A percentile compares a stretch with the other conserved stretches of the same genome.
Evolutionary conservation across 1,139 yeast genomes (phyloP).

Genomic region (Saccharomyces hybrid): DNA sequence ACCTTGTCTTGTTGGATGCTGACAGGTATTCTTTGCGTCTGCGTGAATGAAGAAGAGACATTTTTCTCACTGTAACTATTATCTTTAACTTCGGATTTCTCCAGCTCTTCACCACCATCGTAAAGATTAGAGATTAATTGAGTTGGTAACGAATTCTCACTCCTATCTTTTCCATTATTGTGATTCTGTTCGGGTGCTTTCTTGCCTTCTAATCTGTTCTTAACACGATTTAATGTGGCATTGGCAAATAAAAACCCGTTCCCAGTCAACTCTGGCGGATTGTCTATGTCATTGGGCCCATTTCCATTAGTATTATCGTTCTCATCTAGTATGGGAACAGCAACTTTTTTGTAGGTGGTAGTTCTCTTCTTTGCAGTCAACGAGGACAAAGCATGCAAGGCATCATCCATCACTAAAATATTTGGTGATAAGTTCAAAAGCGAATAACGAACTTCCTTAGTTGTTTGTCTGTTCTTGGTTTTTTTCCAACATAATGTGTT

Average conservation of each 20-base stretch:
- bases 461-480: not conserved
- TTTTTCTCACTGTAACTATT: not conserved
- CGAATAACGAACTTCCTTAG: not conserved
- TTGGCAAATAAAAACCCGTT: constrained; percentile 22
- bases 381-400: constrained; percentile 4
- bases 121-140: constrained; percentile 21
- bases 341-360: constrained; percentile 23
- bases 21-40: not conserved
- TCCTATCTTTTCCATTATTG: constrained; percentile 8
- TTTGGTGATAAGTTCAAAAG: not conserved
- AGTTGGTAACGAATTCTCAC: constrained; percentile 6
- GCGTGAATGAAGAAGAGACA: not conserved
- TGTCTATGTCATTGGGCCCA: not conserved
- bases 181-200: constrained; percentile 7
- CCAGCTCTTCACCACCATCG: constrained; percentile 23
- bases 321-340: constrained; percentile 5
- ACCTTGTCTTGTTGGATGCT: not conserved
- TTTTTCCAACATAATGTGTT: not conserved
- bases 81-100: constrained; percentile 6
- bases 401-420: constrained; percentile 17
- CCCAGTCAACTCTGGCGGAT: constrained; percentile 12
- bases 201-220: constrained; percentile 14
- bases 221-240: constrained; percentile 17
- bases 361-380: constrained; percentile 11
- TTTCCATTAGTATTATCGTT: constrained; percentile 2